Base-by-base conservation (phyloP, 148 eudicot genomes). In the Polygonum aviculare region DNA sequence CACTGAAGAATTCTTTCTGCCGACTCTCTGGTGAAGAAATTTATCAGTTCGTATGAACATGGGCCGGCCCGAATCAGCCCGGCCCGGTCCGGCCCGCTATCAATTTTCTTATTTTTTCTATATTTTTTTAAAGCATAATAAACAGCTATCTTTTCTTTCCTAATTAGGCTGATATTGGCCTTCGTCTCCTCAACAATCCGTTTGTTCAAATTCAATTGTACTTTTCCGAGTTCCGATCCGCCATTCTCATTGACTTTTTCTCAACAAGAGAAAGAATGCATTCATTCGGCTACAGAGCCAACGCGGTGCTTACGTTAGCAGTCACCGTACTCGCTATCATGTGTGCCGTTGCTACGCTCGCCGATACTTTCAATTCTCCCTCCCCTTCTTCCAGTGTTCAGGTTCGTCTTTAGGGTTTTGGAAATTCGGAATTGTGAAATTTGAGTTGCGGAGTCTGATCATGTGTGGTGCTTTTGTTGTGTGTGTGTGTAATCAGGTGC, bases 201-300 rank as follows among this genome's bases (percentile, higher is more conserved):
- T 50, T 50, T 50, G 47, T 44, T 16, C 59, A 18, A 18, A 7
- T 8, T 26, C 31, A 26, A 0, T 21, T 26, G 18, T 21, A 15
- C 72, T 36, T 45, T 36, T 67, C 72, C 72, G 72, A 67, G 38
- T 63, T 38, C 12, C 69, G 16, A 33, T 44, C 9, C 47, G 1
- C 47, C 47, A 15, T 31, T 33, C 16, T 14, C 72, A 38, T 67
- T 67, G 72, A 67, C 72, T 67, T 15, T 67, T 15, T 12, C 19
- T 50, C 55, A 33, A 4, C 39, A 33, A 40, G 19, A 51, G 81
- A 78, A 5, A 62, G 15, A 63, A 94, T 94, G 98, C 96, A 94
- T 84, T 90, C 96, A 2, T 86, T 89, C 73, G 84, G 88, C 77
- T 86, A 90, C 87, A 88, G 98, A 84, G 92, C 93, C 2, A 94